Evolutionary conservation across 1,284 basidiomycete genomes (phyloP), one percentile per base, ranked within the genome.

Genomic region (Cutaneotrichosporon cutaneum): DNA sequence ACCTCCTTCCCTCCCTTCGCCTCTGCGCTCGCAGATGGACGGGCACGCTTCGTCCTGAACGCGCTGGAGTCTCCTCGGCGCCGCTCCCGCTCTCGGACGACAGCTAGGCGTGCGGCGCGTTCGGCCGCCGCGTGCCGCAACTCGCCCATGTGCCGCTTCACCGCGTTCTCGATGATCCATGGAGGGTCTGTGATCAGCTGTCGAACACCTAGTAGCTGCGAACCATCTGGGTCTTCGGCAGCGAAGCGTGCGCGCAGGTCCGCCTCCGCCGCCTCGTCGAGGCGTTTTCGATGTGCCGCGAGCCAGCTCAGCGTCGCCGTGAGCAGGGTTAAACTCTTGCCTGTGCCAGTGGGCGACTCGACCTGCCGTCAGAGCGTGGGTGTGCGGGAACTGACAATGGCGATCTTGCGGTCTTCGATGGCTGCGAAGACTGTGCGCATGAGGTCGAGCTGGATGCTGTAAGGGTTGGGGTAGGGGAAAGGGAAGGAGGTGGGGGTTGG

Each of bases 331-430:
- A 94, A 79, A 0, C 90, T 91, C 78, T 94, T 94, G 30, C 92
- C 92, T 84, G 91, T 93, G 66, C 91, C 91, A 0, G 91, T 93
- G 0, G 90, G 92, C 66, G 88, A 90, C 75, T 93, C 90, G 22
- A 92, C 76, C 77, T 79, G 59, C 3, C 9, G 50, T 63, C 59
- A 63, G 56, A 21, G 36, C 7, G 8, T 3, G 4, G 4, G 21
- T n/a, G 18, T 4, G 7, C 13, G 2, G 9, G 5, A 22, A 66
- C 70, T 22, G 18, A 76, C 75, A 30, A 98, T 89, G 2, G 91
- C 87, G 10, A 96, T 77, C 85, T 89, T 77, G 71, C 83, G 54
- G 5, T 77, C 68, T 73, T 97, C 93, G 56, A 97, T 90, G 0
- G 89, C 85, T 2, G 83, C 71, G 74, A 95, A 98, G 4, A 98